Conservation (phyloP, 768 basidiomycete genomes). For the Leucosporidium scottii region DNA sequence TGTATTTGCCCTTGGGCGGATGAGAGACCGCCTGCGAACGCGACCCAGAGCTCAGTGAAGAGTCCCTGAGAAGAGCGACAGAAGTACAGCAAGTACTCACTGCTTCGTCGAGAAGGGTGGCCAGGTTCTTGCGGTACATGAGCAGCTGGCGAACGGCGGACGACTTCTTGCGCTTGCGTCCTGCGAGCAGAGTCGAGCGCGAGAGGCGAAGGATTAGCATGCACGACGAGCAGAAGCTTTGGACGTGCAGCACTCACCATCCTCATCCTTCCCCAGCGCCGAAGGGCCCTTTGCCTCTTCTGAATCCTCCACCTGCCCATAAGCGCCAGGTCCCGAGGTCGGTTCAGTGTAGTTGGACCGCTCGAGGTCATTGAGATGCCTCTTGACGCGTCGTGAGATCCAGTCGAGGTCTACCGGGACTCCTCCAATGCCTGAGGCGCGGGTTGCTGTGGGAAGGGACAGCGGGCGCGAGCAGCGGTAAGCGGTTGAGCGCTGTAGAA, state of each 20-base stretch:
- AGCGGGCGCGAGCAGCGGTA: no score
- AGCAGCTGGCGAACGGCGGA: constrained; percentile 73
- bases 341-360: constrained; percentile 32
- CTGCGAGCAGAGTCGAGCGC: constrained; percentile 49
- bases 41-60: not conserved
- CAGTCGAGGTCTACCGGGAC: constrained; percentile 53
- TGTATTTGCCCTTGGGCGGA: constrained; percentile 49
- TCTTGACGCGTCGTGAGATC: constrained; percentile 65
- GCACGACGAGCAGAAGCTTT: constrained; percentile 40
- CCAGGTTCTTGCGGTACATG: constrained; percentile 72
- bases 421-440: no score
- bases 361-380: constrained; percentile 77
- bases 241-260: constrained; percentile 8
- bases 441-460: no score
- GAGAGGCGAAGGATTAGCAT: constrained; percentile 50
- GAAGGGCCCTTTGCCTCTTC: constrained; percentile 7
- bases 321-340: constrained; percentile 9
- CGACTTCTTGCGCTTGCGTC: constrained; percentile 67
- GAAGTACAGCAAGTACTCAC: constrained; percentile 47
- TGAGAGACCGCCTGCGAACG: constrained; percentile 37
- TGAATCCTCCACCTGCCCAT: constrained; percentile 44
- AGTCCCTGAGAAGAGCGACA: not conserved
- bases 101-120: constrained; percentile 67
- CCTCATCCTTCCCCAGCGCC: constrained; percentile 16
- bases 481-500: no score